These are phyloP conservation scores for Boletus vinaceobasis DNA, from an alignment of 768 basidiomycete species.

Conservation along the genomic window DNA sequence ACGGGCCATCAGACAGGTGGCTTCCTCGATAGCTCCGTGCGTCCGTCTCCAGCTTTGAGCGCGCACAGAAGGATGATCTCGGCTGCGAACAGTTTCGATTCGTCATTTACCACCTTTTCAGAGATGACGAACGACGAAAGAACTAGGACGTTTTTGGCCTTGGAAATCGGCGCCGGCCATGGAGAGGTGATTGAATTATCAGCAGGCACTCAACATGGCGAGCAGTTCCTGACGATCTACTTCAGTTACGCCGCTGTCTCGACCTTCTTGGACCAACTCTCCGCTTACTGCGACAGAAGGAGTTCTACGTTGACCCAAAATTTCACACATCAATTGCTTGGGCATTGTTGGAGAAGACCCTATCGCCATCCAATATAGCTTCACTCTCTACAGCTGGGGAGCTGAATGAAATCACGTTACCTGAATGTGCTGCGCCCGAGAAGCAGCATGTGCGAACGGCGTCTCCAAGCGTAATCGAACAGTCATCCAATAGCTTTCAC, in stretches of 20 bases:
- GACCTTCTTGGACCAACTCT: conserved; percentile 58
- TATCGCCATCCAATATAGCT: conserved; percentile 2
- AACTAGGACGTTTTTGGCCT: conserved; percentile 74
- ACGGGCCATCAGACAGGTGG: conserved; percentile 51
- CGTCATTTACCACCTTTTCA: conserved; percentile 71
- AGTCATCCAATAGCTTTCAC: conserved; percentile 32
- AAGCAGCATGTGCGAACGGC: conserved; percentile 3
- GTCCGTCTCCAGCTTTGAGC: conserved; percentile 15
- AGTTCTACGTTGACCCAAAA: conserved; percentile 75
- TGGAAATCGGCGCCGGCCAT: conserved; percentile 85
- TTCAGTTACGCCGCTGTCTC: conserved; percentile 57
- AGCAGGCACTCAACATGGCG: background rate
- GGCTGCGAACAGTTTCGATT: conserved; percentile 51
- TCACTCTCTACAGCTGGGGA: background rate
- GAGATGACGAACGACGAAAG: conserved; percentile 76
- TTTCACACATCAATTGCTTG: conserved; percentile 92
- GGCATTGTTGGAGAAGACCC: conserved; percentile 55
- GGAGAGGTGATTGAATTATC: conserved; percentile 50
- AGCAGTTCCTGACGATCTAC: conserved; percentile 16
- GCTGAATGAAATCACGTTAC: background rate
- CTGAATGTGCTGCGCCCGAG: background rate
- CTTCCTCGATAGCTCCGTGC: conserved; percentile 47
- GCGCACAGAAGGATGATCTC: conserved; percentile 4
- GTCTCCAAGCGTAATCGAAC: conserved; percentile 5
- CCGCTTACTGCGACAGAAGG: conserved; percentile 60